These are phyloP conservation scores for Entomophthora muscae DNA, from an alignment of 371 early-diverging fungal genomes.

Conservation along the genomic window DNA sequence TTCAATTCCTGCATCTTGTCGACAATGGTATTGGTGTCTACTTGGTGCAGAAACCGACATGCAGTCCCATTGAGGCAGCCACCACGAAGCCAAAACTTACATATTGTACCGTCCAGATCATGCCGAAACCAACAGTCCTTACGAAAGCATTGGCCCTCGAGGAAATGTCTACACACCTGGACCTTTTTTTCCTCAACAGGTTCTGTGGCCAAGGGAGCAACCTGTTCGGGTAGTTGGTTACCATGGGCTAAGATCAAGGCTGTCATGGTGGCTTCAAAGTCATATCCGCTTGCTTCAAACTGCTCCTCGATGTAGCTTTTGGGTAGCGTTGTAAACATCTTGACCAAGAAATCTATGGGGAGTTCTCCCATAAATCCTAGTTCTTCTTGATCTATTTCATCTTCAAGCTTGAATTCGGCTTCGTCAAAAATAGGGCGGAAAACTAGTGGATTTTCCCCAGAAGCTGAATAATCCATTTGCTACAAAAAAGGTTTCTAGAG, in stretches of 20 bases:
- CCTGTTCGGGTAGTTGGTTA: not conserved
- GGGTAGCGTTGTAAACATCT: not conserved
- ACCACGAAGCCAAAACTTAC: slow-evolving; percentile 9
- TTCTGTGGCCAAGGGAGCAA: not conserved
- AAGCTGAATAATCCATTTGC: too few relatives aligned
- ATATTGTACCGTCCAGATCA: slow-evolving; percentile 3
- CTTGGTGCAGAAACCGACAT: slow-evolving; percentile 7
- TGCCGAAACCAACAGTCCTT: slow-evolving; percentile 10
- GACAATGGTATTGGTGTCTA: not conserved
- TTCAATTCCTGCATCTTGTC: not conserved
- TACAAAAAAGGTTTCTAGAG: too few relatives aligned
- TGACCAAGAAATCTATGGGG: not conserved
- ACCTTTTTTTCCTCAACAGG: not conserved
- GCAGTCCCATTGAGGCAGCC: slow-evolving; percentile 1
- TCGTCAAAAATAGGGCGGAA: too few relatives aligned
- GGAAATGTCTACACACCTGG: slow-evolving; percentile 9
- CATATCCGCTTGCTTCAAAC: not conserved
- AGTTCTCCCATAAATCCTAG: not conserved
- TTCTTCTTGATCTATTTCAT: not conserved
- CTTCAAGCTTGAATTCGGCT: too few relatives aligned
- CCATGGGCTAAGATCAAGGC: not conserved
- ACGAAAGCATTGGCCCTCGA: slow-evolving; percentile 8
- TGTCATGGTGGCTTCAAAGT: not conserved
- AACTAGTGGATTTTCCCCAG: too few relatives aligned
- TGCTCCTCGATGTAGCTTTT: not conserved